Conservation (phyloP, 2,329 filamentous ascomycete genomes). For the Truncatella angustata region DNA sequence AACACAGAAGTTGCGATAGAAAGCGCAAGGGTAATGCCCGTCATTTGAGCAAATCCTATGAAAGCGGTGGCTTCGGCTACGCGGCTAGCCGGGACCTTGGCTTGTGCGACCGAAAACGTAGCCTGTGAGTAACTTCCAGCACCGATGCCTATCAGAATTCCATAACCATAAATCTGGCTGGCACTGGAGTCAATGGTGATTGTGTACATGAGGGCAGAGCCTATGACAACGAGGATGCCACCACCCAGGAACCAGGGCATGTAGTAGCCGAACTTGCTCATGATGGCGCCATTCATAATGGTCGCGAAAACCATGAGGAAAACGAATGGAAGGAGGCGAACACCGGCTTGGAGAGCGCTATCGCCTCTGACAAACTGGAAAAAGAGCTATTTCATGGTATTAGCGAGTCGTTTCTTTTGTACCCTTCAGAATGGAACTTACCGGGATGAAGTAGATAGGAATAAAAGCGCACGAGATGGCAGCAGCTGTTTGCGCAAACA, state of each 20-base stretch:
- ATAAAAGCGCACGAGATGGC: too few species aligned
- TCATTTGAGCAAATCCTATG: constrained; percentile 23
- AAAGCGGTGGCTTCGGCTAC: constrained; percentile 32
- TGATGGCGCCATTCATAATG: constrained; percentile 33
- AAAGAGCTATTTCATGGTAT: constrained; percentile 30
- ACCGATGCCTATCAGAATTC: constrained; percentile 38
- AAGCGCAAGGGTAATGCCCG: constrained; percentile 2
- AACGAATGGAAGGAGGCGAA: constrained; percentile 38
- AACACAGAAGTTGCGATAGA: neutral
- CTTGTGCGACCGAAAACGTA: constrained; percentile 32
- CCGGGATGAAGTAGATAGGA: too few species aligned
- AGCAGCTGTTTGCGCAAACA: too few species aligned
- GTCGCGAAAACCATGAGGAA: constrained; percentile 31
- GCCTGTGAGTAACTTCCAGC: constrained; percentile 33
- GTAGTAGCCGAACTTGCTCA: constrained; percentile 34
- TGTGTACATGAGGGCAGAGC: constrained; percentile 27
- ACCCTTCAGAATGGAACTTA: too few species aligned
- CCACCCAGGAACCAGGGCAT: constrained; percentile 36
- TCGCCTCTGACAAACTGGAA: constrained; percentile 46
- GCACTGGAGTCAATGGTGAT: constrained; percentile 14
- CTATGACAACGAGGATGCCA: constrained; percentile 29
- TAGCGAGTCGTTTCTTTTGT: constrained; percentile 33
- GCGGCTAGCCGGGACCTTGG: constrained; percentile 26
- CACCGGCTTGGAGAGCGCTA: constrained; percentile 31
- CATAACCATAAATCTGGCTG: constrained; percentile 31